These are phyloP conservation scores for Phytophthora chlamydospora DNA, from an alignment of 352 stramenopile species.

Conservation along the genomic window DNA sequence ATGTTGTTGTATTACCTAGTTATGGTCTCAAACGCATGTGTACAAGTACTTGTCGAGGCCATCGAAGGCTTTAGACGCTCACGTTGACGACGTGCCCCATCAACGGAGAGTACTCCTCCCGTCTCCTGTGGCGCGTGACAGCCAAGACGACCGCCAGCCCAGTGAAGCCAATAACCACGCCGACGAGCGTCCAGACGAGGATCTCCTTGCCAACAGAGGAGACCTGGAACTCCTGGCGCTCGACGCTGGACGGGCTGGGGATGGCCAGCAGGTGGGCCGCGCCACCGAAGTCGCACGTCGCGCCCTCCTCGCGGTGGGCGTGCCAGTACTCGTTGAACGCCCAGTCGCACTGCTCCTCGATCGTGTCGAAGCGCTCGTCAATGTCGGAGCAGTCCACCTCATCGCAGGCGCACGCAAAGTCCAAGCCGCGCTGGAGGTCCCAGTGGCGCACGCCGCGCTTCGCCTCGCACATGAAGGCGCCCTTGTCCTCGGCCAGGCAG, in stretches of 20 bases:
- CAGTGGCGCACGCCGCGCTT: conserved; percentile 69
- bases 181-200: conserved; percentile 29
- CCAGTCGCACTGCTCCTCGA: conserved; percentile 71
- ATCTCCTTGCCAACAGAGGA: conserved; percentile 24
- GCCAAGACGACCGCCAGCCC: conserved; percentile 20
- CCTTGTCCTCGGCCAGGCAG: conserved; percentile 73
- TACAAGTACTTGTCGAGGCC: neutral
- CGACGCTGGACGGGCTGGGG: conserved; percentile 23
- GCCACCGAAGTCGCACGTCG: conserved; percentile 79
- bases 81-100: conserved; percentile 30
- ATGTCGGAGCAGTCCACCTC: conserved; percentile 62
- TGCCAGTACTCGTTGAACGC: conserved; percentile 85
- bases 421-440: conserved; percentile 60
- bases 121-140: conserved; percentile 28
- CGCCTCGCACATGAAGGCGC: conserved; percentile 68
- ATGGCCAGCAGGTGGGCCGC: conserved; percentile 59
- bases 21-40: neutral
- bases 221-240: conserved; percentile 22
- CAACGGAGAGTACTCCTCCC: conserved; percentile 35
- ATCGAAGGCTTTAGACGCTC: conserved; percentile 10
- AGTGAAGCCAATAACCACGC: conserved; percentile 12
- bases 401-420: conserved; percentile 63
- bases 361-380: conserved; percentile 46
- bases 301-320: conserved; percentile 56
- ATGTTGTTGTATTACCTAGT: neutral